Conservation (phyloP, 441 rosid species). For the Euphorbia corollata region DNA sequence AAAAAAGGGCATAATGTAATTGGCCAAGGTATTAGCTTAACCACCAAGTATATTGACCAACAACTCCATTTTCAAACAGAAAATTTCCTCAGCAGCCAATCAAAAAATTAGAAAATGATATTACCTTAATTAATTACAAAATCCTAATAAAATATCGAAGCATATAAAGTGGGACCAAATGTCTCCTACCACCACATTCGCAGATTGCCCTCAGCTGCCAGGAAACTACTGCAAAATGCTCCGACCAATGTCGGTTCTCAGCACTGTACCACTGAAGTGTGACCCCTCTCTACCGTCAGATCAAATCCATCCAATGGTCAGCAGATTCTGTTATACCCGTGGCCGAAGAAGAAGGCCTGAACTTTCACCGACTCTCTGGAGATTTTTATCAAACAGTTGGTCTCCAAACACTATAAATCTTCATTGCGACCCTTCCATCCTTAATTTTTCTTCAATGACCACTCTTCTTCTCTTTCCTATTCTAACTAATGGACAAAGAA, state of each 20-base stretch:
- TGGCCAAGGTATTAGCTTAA: slow-evolving; percentile 22
- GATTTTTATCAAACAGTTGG: slow-evolving; percentile 47
- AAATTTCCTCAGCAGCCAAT: neutral
- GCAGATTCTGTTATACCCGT: slow-evolving; percentile 3
- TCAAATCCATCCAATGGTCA: slow-evolving; percentile 10
- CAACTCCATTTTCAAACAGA: slow-evolving; percentile 6
- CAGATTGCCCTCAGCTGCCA: slow-evolving; percentile 4
- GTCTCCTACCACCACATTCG: neutral
- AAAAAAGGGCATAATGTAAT: slow-evolving; percentile 1
- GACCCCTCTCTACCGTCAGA: slow-evolving; percentile 1
- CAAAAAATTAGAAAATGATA: neutral
- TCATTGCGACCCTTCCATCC: slow-evolving; percentile 15
- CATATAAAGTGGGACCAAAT: neutral
- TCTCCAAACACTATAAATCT: slow-evolving; percentile 37
- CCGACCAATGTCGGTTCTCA: slow-evolving; percentile 15
- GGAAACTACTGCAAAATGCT: slow-evolving; percentile 16
- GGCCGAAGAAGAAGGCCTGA: slow-evolving; percentile 22
- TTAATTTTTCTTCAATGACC: neutral
- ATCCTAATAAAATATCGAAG: too few species aligned
- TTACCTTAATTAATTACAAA: neutral
- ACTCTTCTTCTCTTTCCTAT: neutral
- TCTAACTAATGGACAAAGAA: slow-evolving; percentile 34
- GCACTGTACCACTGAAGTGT: neutral
- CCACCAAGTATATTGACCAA: slow-evolving; percentile 29
- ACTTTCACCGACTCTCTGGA: slow-evolving; percentile 43